phyloP scores from a whole-genome alignment of 2,329 filamentous ascomycete species.

The Paecilomyces niveus region DNA sequence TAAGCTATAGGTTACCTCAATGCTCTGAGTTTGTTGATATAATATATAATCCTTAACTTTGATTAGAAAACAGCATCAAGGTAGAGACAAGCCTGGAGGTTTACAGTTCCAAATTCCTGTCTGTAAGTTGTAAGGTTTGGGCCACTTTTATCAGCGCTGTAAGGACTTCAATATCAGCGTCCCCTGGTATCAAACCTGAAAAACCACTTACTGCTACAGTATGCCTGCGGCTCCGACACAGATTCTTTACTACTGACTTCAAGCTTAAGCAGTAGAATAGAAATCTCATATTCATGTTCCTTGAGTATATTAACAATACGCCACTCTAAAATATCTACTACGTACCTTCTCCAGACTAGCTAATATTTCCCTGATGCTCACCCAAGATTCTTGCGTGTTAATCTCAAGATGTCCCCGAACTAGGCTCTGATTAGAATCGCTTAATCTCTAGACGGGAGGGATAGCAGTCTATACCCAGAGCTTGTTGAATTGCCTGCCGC shows the following conservation, averaged over 20 bases:
- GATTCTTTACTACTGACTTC: slow-evolving; percentile 50
- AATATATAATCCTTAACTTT: slow-evolving; percentile 48
- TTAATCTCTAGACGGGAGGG: slow-evolving; percentile 37
- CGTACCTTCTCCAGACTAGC: slow-evolving; percentile 46
- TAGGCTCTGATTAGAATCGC: slow-evolving; percentile 4
- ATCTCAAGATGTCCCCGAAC: slow-evolving; percentile 22
- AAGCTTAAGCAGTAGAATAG: slow-evolving; percentile 61
- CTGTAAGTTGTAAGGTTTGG: slow-evolving; percentile 51
- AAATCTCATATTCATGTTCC: slow-evolving; percentile 56
- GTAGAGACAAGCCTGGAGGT: slow-evolving; percentile 7
- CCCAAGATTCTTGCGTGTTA: slow-evolving; percentile 37
- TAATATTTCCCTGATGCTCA: slow-evolving; percentile 53
- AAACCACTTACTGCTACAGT: slow-evolving; percentile 32
- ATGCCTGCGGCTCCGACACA: slow-evolving; percentile 29
- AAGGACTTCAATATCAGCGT: slow-evolving; percentile 34
- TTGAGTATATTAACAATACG: slow-evolving; percentile 9
- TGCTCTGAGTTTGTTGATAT: slow-evolving; percentile 58
- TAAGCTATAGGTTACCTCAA: slow-evolving; percentile 41
- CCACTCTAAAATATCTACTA: neutral
- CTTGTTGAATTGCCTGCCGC: slow-evolving; percentile 59
- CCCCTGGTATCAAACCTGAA: neutral
- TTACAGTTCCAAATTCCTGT: slow-evolving; percentile 55
- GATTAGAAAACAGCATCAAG: neutral
- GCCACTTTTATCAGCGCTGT: slow-evolving; percentile 56
- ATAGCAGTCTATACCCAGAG: slow-evolving; percentile 42